Evolutionary conservation across 2,329 filamentous ascomycete genomes (phyloP).

Genomic region (Samsoniella hepiali): DNA sequence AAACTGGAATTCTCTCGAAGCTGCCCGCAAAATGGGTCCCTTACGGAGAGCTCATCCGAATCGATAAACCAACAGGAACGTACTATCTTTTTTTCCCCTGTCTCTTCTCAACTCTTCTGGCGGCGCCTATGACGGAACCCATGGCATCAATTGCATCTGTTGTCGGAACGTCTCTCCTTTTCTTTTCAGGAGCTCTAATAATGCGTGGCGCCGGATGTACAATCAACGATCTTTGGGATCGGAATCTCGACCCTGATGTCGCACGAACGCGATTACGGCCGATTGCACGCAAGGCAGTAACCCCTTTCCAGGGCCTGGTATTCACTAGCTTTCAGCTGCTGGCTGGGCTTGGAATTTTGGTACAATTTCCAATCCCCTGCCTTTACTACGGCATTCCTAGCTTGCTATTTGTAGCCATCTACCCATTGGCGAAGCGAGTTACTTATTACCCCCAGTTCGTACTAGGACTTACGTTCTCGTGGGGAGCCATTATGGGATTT

Average conservation of each 20-base stretch:
- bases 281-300: constrained; percentile 74
- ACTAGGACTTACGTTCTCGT: constrained; percentile 80
- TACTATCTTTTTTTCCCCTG: constrained; percentile 86
- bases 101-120: constrained; percentile 78
- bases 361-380: constrained; percentile 72
- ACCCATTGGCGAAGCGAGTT: constrained; percentile 80
- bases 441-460: constrained; percentile 86
- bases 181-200: constrained; percentile 72
- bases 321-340: constrained; percentile 75
- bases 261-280: constrained; percentile 72
- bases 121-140: constrained; percentile 65
- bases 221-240: constrained; percentile 89
- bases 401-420: constrained; percentile 67
- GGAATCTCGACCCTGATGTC: constrained; percentile 80
- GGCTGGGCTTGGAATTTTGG: constrained; percentile 66
- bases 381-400: constrained; percentile 77
- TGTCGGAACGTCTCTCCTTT: constrained; percentile 63
- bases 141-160: constrained; percentile 59
- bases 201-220: constrained; percentile 88
- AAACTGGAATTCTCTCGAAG: constrained; percentile 64
- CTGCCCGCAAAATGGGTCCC: constrained; percentile 62
- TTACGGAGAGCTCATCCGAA: constrained; percentile 62
- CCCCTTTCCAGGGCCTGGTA: constrained; percentile 65
- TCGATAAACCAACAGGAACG: constrained; percentile 78
- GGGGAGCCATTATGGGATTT: constrained; percentile 86